Conservation (phyloP, 768 basidiomycete genomes). For the Mycena olivaceomarginata region DNA sequence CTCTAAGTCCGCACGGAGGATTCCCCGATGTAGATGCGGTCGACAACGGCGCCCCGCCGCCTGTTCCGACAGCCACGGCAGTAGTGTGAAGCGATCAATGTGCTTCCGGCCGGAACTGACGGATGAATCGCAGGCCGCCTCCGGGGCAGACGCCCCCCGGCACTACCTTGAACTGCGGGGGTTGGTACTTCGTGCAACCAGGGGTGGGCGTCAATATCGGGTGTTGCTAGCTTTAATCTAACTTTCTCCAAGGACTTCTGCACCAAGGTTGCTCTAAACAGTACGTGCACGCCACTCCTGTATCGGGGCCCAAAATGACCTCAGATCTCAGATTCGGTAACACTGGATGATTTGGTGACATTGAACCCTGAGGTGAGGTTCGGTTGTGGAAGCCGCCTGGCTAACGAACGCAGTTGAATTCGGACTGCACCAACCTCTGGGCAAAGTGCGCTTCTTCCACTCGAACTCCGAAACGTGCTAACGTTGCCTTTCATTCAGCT, state of each 20-base stretch:
- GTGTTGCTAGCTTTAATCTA: no score
- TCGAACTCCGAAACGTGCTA: not conserved
- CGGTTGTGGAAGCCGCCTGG: no score
- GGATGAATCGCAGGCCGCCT: not conserved
- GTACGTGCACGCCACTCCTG: not conserved
- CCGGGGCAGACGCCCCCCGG: conserved; percentile 25
- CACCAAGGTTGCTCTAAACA: conserved; percentile 30
- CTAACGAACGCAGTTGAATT: not conserved
- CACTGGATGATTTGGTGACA: conserved; percentile 18
- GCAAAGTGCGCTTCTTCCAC: not conserved
- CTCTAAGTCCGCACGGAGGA: conserved; percentile 24
- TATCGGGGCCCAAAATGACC: no score
- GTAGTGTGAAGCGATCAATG: conserved; percentile 1
- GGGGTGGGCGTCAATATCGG: not conserved
- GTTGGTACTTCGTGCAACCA: conserved; percentile 27
- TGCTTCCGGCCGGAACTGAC: no score
- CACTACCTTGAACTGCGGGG: conserved; percentile 30
- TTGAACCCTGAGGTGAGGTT: conserved; percentile 25
- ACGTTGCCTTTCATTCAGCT: not conserved
- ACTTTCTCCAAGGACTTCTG: conserved; percentile 13
- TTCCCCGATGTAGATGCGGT: conserved; percentile 21
- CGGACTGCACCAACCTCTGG: conserved; percentile 32
- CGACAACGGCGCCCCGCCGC: not conserved
- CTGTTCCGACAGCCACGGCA: conserved; percentile 26
- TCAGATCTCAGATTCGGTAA: conserved; percentile 1